phyloP scores from a whole-genome alignment of 805 yeast species.

The Sugiyamaella smithiae region DNA sequence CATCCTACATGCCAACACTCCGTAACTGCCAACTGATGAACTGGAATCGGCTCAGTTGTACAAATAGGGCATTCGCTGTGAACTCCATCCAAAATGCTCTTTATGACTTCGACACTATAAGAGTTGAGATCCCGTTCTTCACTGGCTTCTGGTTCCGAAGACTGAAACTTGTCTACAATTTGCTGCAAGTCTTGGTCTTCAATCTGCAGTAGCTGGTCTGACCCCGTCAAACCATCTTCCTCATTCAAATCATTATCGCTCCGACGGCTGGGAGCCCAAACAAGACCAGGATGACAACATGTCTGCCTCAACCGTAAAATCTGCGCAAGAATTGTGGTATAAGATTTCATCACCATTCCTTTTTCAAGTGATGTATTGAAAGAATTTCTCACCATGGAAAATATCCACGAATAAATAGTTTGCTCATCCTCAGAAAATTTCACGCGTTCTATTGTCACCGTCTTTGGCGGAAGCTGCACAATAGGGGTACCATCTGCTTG shows the following conservation, averaged over 20 bases:
- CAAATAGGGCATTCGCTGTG: constrained; percentile 83
- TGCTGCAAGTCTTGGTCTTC: constrained; percentile 28
- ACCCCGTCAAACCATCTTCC: constrained; percentile 18
- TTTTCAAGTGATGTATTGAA: constrained; percentile 33
- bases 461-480: constrained; percentile 74
- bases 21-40: constrained; percentile 55
- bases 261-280: constrained; percentile 34
- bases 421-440: constrained; percentile 65
- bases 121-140: constrained; percentile 17
- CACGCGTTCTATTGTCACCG: constrained; percentile 64
- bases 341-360: constrained; percentile 69
- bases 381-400: constrained; percentile 56
- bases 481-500: constrained; percentile 68
- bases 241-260: constrained; percentile 11
- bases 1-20: constrained; percentile 85
- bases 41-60: constrained; percentile 59
- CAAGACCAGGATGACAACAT: constrained; percentile 77
- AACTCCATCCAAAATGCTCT: constrained; percentile 32
- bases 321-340: constrained; percentile 77
- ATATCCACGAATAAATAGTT: constrained; percentile 63
- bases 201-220: constrained; percentile 18
- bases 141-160: constrained; percentile 11
- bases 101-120: constrained; percentile 29
- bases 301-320: constrained; percentile 80
- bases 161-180: constrained; percentile 20